Conservation (phyloP, 352 stramenopile genomes). For the Plasmopara halstedii region DNA sequence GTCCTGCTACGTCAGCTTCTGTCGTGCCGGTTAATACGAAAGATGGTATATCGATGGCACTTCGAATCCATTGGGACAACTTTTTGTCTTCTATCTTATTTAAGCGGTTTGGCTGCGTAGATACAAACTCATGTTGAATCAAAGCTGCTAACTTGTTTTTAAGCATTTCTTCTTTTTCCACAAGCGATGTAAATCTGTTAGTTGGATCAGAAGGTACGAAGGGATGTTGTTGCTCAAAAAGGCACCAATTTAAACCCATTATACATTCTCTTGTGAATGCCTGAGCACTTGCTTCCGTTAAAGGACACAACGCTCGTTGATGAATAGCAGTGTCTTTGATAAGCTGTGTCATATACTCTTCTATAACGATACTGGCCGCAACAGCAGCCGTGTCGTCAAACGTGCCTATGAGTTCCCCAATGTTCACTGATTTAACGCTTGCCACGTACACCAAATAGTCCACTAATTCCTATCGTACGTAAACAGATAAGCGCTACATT, state of each 20-base stretch:
- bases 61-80: conserved; percentile 21
- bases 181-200: conserved; percentile 4
- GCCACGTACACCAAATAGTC: conserved; percentile 63
- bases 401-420: conserved; percentile 68
- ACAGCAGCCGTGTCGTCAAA: conserved; percentile 72
- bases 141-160: conserved; percentile 11
- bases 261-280: conserved; percentile 38
- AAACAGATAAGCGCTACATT: conserved; percentile 4
- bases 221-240: conserved; percentile 14
- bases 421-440: conserved; percentile 50
- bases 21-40: conserved; percentile 1
- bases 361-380: conserved; percentile 57
- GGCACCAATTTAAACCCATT: conserved; percentile 49
- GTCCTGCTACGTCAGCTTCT: neutral
- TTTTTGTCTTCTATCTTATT: conserved; percentile 5
- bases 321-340: conserved; percentile 25
- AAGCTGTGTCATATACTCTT: conserved; percentile 70
- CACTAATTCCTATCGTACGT: conserved; percentile 40
- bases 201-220: conserved; percentile 3
- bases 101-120: conserved; percentile 15
- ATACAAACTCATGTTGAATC: conserved; percentile 21
- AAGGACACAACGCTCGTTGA: conserved; percentile 12
- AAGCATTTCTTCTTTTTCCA: conserved; percentile 12
- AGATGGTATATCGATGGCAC: conserved; percentile 13
- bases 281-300: conserved; percentile 26